Conservation (phyloP, 1,284 basidiomycete species). For the Ganoderma lucidum region DNA sequence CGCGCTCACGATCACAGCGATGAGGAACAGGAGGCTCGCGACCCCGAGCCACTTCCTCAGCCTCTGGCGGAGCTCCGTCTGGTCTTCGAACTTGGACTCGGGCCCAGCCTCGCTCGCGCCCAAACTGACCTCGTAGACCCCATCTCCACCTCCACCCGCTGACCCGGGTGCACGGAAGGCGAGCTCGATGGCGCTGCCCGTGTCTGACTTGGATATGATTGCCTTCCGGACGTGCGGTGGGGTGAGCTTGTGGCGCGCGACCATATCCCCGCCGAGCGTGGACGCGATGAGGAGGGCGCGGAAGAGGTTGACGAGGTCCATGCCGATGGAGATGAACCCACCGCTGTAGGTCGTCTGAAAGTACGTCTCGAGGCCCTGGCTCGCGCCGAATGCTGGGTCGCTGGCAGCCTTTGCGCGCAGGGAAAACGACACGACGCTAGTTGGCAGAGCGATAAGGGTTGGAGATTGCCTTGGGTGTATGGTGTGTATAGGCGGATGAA, state of each 20-base stretch:
- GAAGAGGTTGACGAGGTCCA: constrained; percentile 37
- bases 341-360: constrained; percentile 41
- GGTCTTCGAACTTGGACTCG: constrained; percentile 25
- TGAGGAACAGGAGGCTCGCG: constrained; percentile 33
- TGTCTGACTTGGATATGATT: neutral
- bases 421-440: constrained; percentile 37
- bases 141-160: neutral
- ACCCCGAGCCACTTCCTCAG: constrained; percentile 40
- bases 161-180: neutral
- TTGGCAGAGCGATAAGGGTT: neutral
- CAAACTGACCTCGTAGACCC: neutral
- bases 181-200: neutral
- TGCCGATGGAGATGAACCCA: constrained; percentile 41
- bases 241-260: neutral
- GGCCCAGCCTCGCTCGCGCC: neutral
- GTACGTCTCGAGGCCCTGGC: constrained; percentile 40
- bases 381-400: constrained; percentile 29
- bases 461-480: too few relatives aligned
- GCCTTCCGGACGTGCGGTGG: neutral
- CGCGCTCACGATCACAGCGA: constrained; percentile 37
- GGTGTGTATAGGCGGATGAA: neutral
- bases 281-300: constrained; percentile 43
- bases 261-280: constrained; percentile 28
- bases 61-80: constrained; percentile 38
- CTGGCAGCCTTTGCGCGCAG: constrained; percentile 43